A percentile compares a stretch with the other conserved stretches of the same genome.
Evolutionary conservation across 1,284 basidiomycete species (phyloP).

Genomic region (Cutaneotrichosporon sp.): DNA sequence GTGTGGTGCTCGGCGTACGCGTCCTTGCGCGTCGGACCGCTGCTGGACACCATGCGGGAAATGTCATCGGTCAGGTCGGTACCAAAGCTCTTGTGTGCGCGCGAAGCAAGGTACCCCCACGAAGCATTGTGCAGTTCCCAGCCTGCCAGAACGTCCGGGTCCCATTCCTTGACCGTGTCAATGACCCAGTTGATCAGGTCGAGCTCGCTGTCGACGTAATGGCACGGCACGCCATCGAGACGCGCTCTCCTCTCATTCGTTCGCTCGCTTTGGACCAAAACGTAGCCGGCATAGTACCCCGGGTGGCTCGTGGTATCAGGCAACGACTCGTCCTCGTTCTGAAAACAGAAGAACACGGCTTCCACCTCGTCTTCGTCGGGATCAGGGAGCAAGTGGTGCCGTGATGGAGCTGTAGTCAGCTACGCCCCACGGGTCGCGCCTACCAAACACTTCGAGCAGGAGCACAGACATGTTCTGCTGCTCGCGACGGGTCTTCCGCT

Average conservation of each 20-base stretch:
- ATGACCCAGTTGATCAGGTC: conserved; percentile 75
- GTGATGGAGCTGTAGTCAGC: conserved; percentile 21
- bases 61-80: conserved; percentile 63
- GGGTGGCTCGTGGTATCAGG: conserved; percentile 43
- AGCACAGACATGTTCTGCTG: conserved; percentile 74
- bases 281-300: conserved; percentile 55
- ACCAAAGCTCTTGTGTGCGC: conserved; percentile 58
- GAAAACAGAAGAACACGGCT: conserved; percentile 65
- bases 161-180: conserved; percentile 68
- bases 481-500: conserved; percentile 55
- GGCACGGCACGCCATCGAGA: conserved; percentile 51
- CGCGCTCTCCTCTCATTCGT: conserved; percentile 18
- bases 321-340: conserved; percentile 55
- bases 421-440: conserved; percentile 18
- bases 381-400: conserved; percentile 63
- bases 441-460: conserved; percentile 78
- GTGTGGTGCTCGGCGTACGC: conserved; percentile 71
- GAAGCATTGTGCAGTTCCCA: conserved; percentile 86
- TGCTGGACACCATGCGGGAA: conserved; percentile 58
- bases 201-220: conserved; percentile 65
- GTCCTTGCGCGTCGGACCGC: conserved; percentile 52
- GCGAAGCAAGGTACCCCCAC: conserved; percentile 83
- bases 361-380: conserved; percentile 65
- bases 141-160: conserved; percentile 86
- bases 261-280: conserved; percentile 53